These are phyloP conservation scores for Lenzites betulinus DNA, from an alignment of 768 basidiomycete species.

Conservation along the genomic window DNA sequence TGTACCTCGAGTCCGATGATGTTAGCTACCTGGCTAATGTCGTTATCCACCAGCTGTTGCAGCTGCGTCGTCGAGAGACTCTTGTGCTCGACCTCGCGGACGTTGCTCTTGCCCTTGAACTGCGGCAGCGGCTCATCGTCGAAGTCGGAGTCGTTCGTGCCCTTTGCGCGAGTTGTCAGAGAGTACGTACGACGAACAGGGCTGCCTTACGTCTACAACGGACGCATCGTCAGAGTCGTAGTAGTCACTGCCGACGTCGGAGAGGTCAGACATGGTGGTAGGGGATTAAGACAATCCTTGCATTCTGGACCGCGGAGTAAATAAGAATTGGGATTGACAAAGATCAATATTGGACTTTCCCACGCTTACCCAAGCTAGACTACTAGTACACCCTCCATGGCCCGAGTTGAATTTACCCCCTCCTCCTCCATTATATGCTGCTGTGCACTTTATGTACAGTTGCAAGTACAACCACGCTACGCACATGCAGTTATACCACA, in stretches of 20 bases:
- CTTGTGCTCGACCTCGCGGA: slow-evolving; percentile 22
- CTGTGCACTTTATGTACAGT: no score
- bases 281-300: no score
- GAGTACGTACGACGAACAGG: not conserved
- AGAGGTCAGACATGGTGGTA: slow-evolving; percentile 31
- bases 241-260: slow-evolving; percentile 28
- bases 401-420: no score
- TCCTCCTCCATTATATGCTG: no score
- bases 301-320: no score
- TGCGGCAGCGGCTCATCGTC: slow-evolving; percentile 17
- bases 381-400: no score
- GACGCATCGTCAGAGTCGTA: slow-evolving; percentile 29
- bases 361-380: no score
- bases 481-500: no score
- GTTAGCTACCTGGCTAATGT: slow-evolving; percentile 30
- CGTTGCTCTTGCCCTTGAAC: slow-evolving; percentile 30
- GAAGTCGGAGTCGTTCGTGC: slow-evolving; percentile 30
- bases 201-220: slow-evolving; percentile 23
- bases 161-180: slow-evolving; percentile 11
- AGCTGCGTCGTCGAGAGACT: slow-evolving; percentile 28
- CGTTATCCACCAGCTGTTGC: slow-evolving; percentile 26
- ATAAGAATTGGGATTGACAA: no score
- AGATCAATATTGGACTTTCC: no score
- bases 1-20: slow-evolving; percentile 35
- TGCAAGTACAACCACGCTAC: no score